Base-by-base conservation (phyloP, 2,329 filamentous ascomycete genomes). In the Orbilia ellipsospora region DNA sequence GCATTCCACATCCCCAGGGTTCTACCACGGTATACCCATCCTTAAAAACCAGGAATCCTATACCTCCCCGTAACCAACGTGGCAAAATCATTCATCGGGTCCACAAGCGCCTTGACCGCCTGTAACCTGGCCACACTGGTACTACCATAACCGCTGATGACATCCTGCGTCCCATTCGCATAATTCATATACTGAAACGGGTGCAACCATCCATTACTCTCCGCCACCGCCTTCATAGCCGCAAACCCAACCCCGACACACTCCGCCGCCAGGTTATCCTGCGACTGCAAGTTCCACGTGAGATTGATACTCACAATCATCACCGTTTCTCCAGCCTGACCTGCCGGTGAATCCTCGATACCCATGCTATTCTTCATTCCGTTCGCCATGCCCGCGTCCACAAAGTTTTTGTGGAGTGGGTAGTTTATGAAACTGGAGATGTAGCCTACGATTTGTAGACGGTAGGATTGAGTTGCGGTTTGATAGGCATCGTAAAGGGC, bases 241-340 rank as follows among this genome's bases (percentile, higher is more conserved):
- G 63, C 57, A 5, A 74, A 59, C 18, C 36, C 57, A 44, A 36
- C 40, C 23, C 59, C 51, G 2, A 68, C 70, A n/a, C 56, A 67
- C 18, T 57, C 52, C 12, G 56, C 57, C 31, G 70, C 70, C 40
- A 57, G 6, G 12, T 8, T 45, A 36, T 74, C 70, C 12, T 74
- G 63, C 18, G 23, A 13, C 31, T 45, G 16, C 13, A 36, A 23
- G 6, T n/a, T 5, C 70, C 70, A 74, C 10, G 70, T 62, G 2
- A 74, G 63, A 26, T 68, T 68, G n/a, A 74, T 74, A 26, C 70
- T 63, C 15, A 74, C 42, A 28, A 74, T 74, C 70, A 74, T 74
- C n/a, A 74, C 64, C 5, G 70, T 74, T 28, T 68, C 48, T 2
- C 70, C 70, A 1, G 16, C 51, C 28, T 64, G 50, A 8, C 70